phyloP scores from a whole-genome alignment of 1,284 basidiomycete genomes.

The Ustilago xerochloae region DNA sequence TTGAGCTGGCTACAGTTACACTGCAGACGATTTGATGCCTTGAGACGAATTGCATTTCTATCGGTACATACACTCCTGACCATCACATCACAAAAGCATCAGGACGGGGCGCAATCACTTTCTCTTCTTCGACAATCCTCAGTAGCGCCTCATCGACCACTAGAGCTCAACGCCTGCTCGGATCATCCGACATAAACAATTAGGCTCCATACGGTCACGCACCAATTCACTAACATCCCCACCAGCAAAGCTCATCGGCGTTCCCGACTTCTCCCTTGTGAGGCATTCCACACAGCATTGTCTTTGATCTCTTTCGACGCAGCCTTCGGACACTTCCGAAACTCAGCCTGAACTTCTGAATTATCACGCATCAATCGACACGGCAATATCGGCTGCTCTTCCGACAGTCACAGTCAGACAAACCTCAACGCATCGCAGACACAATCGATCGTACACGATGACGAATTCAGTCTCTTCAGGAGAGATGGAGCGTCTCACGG shows the following conservation, averaged over 20 bases:
- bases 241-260: not conserved
- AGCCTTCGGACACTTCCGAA: not conserved
- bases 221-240: not conserved
- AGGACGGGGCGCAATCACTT: not conserved
- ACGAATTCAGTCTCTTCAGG: slow-evolving; percentile 24
- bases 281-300: not conserved
- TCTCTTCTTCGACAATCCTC: not conserved
- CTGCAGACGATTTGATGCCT: too few species aligned
- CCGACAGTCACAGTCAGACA: too few species aligned
- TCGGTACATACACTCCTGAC: not conserved
- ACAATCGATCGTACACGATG: slow-evolving; percentile 6
- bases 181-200: not conserved
- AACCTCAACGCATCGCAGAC: not conserved
- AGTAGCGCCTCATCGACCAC: not conserved
- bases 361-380: not conserved
- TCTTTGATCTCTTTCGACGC: not conserved
- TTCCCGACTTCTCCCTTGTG: not conserved
- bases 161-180: not conserved
- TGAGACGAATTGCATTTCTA: not conserved
- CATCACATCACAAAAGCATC: slow-evolving; percentile 2
- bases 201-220: not conserved
- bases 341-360: not conserved
- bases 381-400: too few species aligned
- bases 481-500: slow-evolving; percentile 42
- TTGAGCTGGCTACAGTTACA: too few species aligned